Evolutionary conservation across 2,329 filamentous ascomycete species (phyloP), one percentile per base, ranked within the genome.

Genomic region (Fusarium sp.): DNA sequence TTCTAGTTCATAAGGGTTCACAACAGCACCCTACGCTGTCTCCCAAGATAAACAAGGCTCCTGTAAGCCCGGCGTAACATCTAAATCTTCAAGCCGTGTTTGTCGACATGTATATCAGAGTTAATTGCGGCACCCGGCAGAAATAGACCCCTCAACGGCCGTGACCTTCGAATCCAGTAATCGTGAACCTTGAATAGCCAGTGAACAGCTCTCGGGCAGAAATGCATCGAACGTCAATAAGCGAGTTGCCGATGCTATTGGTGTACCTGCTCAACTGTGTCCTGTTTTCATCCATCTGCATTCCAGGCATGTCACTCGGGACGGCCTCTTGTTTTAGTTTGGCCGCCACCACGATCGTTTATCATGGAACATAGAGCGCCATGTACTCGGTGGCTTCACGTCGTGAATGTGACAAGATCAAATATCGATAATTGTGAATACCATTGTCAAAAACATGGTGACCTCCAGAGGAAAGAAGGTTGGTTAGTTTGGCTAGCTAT

Each of bases 271-370:
- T n/a, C 17, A 22, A 35, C 11, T 60, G 10, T 52, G 11, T 49
- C 7, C 63, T 68, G 42, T 48, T 72, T 58, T 42, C 63, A 48
- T 72, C 36, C 11, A 48, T 44, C 22, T 44, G 20, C 68, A 72
- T 72, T 72, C 69, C 68, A 71, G 31, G 57, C 38, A 52, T 56
- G 67, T 66, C 68, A 48, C 45, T 39, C 15, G 31, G 39, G 47
- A 39, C 22, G 31, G 35, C 33, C 45, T 61, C 36, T 41, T 47
- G 35, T 36, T 45, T 56, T 63, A 42, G 62, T 24, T 20, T 44
- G 24, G 17, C 47, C 38, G 44, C 55, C 70, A 62, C 48, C 55
- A 39, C 31, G 22, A 45, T 56, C 15, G 39, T 56, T 35, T 55
- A 60, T 42, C 39, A 35, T 44, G 14, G 24, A 41, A 69, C 24